Evolutionary conservation across 257 asterid genomes (phyloP).

Genomic region (Nicotiana undulata): DNA sequence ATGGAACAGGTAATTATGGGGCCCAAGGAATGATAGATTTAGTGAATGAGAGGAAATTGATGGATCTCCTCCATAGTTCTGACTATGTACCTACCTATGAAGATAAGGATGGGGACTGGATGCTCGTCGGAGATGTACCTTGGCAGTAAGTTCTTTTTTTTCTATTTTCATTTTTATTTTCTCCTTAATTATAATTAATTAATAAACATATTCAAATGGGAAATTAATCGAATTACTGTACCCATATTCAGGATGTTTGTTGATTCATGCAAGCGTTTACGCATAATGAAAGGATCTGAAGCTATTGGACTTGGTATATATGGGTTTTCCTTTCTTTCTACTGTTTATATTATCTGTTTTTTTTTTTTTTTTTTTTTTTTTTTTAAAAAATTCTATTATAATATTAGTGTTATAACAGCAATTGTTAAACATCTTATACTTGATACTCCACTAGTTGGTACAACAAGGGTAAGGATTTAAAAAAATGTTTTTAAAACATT

Average conservation of each 20-base stretch:
- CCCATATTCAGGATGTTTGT: constrained; percentile 32
- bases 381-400: no score
- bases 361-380: no score
- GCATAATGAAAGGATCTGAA: constrained; percentile 48
- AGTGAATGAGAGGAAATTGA: constrained; percentile 42
- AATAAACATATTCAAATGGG: not conserved
- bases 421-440: no score
- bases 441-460: no score
- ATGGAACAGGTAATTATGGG: constrained; percentile 34
- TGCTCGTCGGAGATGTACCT: constrained; percentile 57
- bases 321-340: not conserved
- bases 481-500: no score
- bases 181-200: not conserved
- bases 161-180: not conserved
- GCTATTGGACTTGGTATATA: constrained; percentile 55
- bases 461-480: no score
- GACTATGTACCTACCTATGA: constrained; percentile 51
- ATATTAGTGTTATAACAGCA: not conserved
- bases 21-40: constrained; percentile 46
- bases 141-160: constrained; percentile 36
- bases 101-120: constrained; percentile 59
- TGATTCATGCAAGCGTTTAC: constrained; percentile 46
- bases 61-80: constrained; percentile 45
- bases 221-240: not conserved
- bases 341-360: not conserved